phyloP scores from a whole-genome alignment of 352 stramenopile species.

The Pythium volutum region DNA sequence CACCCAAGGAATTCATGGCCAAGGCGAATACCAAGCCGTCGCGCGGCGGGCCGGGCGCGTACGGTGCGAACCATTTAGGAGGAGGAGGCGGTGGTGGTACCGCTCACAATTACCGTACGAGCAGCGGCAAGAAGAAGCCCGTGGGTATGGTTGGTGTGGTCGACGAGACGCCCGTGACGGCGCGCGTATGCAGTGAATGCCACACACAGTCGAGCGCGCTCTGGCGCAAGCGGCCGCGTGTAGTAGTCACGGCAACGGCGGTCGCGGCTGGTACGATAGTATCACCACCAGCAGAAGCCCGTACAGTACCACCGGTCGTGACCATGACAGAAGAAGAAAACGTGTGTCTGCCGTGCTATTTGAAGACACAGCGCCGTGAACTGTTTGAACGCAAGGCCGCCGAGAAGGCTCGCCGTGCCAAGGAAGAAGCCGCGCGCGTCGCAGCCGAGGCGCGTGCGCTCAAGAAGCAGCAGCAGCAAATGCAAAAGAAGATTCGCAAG shows the following conservation, averaged over 20 bases:
- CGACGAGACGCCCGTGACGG: conserved; percentile 35
- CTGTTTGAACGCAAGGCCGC: conserved; percentile 56
- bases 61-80: conserved; percentile 25
- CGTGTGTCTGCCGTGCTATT: conserved; percentile 65
- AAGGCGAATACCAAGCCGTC: conserved; percentile 48
- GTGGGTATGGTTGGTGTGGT: conserved; percentile 42
- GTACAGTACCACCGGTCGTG: neutral
- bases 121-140: conserved; percentile 64
- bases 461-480: conserved; percentile 62
- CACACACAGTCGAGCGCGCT: conserved; percentile 58
- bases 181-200: conserved; percentile 43
- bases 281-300: neutral
- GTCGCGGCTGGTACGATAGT: conserved; percentile 10
- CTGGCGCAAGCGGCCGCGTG: conserved; percentile 47
- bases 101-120: too few species aligned
- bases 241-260: conserved; percentile 10
- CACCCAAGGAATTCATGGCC: conserved; percentile 68
- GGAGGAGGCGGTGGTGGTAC: neutral
- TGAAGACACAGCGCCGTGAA: conserved; percentile 65
- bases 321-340: conserved; percentile 25
- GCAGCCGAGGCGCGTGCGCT: conserved; percentile 43
- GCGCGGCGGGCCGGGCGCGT: conserved; percentile 36
- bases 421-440: conserved; percentile 47
- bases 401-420: conserved; percentile 28
- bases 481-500: conserved; percentile 44